Conservation (phyloP, 441 rosid species). For the Omphalea diandra region DNA sequence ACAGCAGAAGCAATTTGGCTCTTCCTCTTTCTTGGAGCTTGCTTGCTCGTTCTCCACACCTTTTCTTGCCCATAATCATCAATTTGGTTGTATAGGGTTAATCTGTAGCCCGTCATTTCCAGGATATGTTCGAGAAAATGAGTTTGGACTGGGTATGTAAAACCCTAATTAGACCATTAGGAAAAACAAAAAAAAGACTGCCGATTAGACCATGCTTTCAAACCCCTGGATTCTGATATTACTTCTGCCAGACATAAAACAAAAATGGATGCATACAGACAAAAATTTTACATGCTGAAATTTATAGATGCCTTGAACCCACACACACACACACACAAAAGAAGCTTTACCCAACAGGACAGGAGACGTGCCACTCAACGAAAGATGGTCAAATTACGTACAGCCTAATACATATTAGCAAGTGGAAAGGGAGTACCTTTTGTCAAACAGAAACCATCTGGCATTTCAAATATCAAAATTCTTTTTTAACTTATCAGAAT, state of each 20-base stretch:
- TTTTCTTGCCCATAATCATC: slow-evolving; percentile 95
- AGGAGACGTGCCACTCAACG: neutral
- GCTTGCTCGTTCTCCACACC: slow-evolving; percentile 81
- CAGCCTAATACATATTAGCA: neutral
- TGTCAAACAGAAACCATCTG: neutral
- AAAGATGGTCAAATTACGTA: neutral
- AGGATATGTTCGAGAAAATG: slow-evolving; percentile 77
- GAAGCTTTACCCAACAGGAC: neutral
- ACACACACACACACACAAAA: too few species aligned
- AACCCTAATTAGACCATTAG: slow-evolving; percentile 59
- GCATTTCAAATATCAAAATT: neutral
- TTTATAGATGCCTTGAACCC: neutral
- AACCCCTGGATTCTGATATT: neutral
- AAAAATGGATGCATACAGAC: neutral
- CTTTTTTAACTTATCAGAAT: neutral
- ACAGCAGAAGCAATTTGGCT: slow-evolving; percentile 81
- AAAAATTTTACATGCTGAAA: neutral
- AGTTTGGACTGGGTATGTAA: slow-evolving; percentile 68
- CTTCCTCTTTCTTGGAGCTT: slow-evolving; percentile 79
- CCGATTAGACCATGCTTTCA: slow-evolving; percentile 2
- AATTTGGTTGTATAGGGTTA: slow-evolving; percentile 75
- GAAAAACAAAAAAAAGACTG: neutral
- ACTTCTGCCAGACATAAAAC: neutral
- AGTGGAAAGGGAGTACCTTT: slow-evolving; percentile 3
- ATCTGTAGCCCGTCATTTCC: slow-evolving; percentile 64